A percentile compares a stretch with the other conserved stretches of the same genome.
Evolutionary conservation across 1,284 basidiomycete genomes (phyloP).

Genomic region (Cryptococcus deneoformans): DNA sequence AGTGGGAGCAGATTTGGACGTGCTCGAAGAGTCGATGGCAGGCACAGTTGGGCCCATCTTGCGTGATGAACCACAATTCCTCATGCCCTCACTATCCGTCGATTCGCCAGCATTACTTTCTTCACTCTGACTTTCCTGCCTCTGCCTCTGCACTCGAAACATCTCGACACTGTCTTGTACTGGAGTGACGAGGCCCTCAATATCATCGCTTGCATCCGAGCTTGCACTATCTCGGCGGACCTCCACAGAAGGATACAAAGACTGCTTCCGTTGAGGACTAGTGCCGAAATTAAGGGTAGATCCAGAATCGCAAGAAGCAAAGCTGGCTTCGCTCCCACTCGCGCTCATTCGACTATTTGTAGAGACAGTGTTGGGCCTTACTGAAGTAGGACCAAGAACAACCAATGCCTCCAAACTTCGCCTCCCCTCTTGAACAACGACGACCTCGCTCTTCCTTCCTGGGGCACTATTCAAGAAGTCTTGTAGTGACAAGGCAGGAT

Average conservation of each 20-base stretch:
- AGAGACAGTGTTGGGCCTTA: not conserved
- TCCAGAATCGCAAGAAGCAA: conserved; percentile 1
- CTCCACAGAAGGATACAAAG: not conserved
- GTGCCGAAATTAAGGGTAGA: not conserved
- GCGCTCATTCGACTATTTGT: not conserved
- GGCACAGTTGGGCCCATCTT: too few relatives aligned
- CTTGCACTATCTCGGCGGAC: conserved; percentile 7
- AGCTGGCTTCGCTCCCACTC: not conserved
- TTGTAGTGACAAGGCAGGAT: conserved; percentile 9
- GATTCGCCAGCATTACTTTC: not conserved
- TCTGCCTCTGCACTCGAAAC: not conserved
- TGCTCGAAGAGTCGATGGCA: too few relatives aligned
- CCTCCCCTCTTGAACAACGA: conserved; percentile 9
- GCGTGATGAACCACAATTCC: too few relatives aligned
- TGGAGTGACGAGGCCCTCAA: conserved; percentile 1
- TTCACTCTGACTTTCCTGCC: not conserved
- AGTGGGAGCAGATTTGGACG: not conserved
- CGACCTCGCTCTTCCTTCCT: conserved; percentile 7
- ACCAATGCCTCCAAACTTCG: conserved; percentile 15
- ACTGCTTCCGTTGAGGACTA: not conserved
- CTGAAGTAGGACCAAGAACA: conserved; percentile 1
- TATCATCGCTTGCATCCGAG: not conserved
- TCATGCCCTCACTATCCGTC: too few relatives aligned
- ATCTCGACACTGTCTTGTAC: not conserved
- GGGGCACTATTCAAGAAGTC: conserved; percentile 14